Evolutionary conservation across 23 red algal genomes (phyloP).

Genomic region (Cyanidioschyzon merolae): DNA sequence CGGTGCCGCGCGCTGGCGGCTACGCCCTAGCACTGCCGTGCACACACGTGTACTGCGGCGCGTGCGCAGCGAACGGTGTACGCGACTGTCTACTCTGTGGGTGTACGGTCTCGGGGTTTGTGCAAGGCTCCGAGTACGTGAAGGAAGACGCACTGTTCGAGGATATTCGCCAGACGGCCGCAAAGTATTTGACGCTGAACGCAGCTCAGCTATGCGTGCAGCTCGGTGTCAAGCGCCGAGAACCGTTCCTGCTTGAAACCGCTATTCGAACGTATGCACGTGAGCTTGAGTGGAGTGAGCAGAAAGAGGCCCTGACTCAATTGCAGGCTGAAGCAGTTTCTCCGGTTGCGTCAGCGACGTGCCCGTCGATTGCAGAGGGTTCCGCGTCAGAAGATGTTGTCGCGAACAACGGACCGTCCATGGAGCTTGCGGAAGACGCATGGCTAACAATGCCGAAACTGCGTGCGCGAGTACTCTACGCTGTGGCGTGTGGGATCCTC

Average conservation of each 20-base stretch:
- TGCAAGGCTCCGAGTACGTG: neutral
- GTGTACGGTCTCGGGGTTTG: neutral
- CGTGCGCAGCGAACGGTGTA: neutral
- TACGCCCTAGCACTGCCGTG: conserved; percentile 2
- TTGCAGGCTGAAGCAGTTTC: neutral
- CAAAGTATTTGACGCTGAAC: neutral
- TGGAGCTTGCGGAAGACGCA: neutral
- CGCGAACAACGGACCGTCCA: neutral
- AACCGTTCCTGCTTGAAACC: neutral
- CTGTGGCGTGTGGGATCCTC: neutral
- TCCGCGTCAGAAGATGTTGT: neutral
- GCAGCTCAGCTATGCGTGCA: neutral
- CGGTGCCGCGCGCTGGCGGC: neutral
- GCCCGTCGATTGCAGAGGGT: neutral
- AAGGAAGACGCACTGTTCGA: neutral
- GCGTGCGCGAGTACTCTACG: neutral
- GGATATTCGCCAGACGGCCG: neutral
- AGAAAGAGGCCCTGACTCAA: neutral
- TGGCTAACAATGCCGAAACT: neutral
- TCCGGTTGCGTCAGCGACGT: neutral
- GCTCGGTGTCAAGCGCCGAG: neutral
- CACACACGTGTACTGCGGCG: neutral
- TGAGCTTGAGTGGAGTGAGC: neutral
- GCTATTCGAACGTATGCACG: neutral
- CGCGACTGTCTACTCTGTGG: conserved; percentile 7